Evolutionary conservation across 306 rosid species (phyloP).

Genomic region (Gynostemma pentaphyllum): DNA sequence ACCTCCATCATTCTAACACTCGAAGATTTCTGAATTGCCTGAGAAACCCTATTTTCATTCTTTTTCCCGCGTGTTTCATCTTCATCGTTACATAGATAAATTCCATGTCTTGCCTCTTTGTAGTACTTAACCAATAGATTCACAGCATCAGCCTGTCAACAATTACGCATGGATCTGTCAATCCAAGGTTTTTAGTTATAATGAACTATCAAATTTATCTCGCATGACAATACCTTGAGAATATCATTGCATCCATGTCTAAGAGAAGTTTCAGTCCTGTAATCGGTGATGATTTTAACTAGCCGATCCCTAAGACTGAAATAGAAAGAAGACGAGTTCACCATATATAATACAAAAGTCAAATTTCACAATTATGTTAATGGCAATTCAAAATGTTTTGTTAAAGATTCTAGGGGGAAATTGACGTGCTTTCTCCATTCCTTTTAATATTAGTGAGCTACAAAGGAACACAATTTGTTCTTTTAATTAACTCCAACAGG

Average conservation of each 20-base stretch:
- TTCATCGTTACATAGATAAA: slow-evolving; percentile 63
- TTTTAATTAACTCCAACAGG: too few relatives aligned
- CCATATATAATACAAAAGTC: too few relatives aligned
- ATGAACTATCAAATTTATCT: background rate
- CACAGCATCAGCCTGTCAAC: slow-evolving; percentile 73
- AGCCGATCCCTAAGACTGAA: slow-evolving; percentile 88
- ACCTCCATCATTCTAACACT: slow-evolving; percentile 37
- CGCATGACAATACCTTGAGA: slow-evolving; percentile 49
- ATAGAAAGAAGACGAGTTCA: slow-evolving; percentile 15
- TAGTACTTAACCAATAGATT: slow-evolving; percentile 74
- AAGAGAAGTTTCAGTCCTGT: slow-evolving; percentile 93
- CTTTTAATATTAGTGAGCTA: too few relatives aligned
- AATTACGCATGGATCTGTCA: slow-evolving; percentile 11
- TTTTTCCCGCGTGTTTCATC: slow-evolving; percentile 52
- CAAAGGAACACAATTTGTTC: too few relatives aligned
- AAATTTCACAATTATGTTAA: too few relatives aligned
- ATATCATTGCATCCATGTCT: slow-evolving; percentile 96
- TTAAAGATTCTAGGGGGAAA: too few relatives aligned
- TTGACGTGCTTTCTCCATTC: too few relatives aligned
- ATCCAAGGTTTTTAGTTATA: background rate
- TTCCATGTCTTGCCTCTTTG: slow-evolving; percentile 86
- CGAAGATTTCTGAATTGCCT: slow-evolving; percentile 34
- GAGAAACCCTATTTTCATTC: slow-evolving; percentile 36
- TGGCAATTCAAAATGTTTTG: too few relatives aligned
- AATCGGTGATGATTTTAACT: slow-evolving; percentile 82